Base-by-base conservation (phyloP, 768 basidiomycete species). In the Psilocybe subaeruginosa region DNA sequence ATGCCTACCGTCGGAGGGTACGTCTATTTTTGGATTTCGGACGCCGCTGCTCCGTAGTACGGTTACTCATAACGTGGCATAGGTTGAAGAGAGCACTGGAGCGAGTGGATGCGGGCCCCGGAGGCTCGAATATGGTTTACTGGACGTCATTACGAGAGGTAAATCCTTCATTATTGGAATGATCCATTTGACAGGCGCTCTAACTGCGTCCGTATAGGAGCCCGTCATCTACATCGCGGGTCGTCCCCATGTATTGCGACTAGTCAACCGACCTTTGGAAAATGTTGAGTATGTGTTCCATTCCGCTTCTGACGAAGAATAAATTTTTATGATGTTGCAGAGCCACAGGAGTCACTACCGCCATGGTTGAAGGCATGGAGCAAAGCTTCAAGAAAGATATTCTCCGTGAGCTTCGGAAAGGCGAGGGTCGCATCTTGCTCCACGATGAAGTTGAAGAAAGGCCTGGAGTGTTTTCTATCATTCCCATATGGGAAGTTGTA, bases 141-240 rank as follows among this genome's bases (percentile, higher is more conserved):
- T 99, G 97, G 97, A 98, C 95, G n/a, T 96, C 93, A 0, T 73
- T 99, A 60, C 84, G 97, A 70, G 95, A 98, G 79, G 93, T 90
- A 54, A 59, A 76, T 63, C 30, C 53, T 12, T 39, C 55, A n/a
- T 4, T 33, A 7, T 58, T n/a, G 47, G 31, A 6, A 2, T 46
- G 29, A 30, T 49, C 14, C 19, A 19, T 14, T 27, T 17, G 33
- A 31, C 12, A 6, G 41, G 31, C 17, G 39, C 30, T 31, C 30
- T 54, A 53, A 17, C 50, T 54, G 23, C 43, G 68, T 35, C 65
- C 17, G 29, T 58, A 27, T 58, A 93, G 91, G 96, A 97, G 77
- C 96, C 96, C 27, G 97, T 99, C 3, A 81, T 98, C 47, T 97
- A 95, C 69, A 83, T 97, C 49, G 84, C 88, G 29, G 93, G 93